Evolutionary conservation across 257 asterid genomes (phyloP), one percentile per base, ranked within the genome.

Genomic region (Misopates orontium): DNA sequence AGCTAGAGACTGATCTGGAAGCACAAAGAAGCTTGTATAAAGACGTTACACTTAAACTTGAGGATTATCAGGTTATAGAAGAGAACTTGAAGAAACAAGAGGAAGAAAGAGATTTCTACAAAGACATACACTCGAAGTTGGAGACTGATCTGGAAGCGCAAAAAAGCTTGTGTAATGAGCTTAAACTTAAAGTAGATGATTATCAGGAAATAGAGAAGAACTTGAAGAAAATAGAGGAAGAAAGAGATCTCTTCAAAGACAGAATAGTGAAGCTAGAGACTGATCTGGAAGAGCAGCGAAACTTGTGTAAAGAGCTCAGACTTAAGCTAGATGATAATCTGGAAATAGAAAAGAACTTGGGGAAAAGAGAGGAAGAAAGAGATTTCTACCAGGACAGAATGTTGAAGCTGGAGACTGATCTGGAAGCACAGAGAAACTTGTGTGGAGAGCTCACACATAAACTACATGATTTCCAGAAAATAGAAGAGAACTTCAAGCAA

Each of bases 1-100:
- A 85, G 71, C 70, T 94, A 85, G 92, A 86, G 77, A 73, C 73
- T 71, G 85, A 83, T 75, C 76, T 87, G 75, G 84, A 76, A 69
- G 79, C 64, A 40, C 78, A 67, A 50, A 73, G 83, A 17, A 71
- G 75, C 71, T 75, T 73, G 72, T 83, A 72, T 67, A 66, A 64
- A 57, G 86, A 80, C 62, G 74, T 80, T 84, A 74, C 60, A 71
- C 47, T 70, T 67, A 74, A 78, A 68, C 58, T 82, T 31, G 95
- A 82, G 51, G 80, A 79, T 74, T 83, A 70, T 72, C 74, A 70
- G 73, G 80, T 49, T 51, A 80, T 72, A 71, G 84, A 75, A 72
- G 77, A 82, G 66, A 58, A 16, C 14, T 67, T 76, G 69, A 80
- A 59, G 78, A 79, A 78, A 76, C 76, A 78, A 77, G 91, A 83